Evolutionary conservation across 805 yeast species (phyloP), one percentile per base, ranked within the genome.

Genomic region (Wickerhamomyces tratensis): DNA sequence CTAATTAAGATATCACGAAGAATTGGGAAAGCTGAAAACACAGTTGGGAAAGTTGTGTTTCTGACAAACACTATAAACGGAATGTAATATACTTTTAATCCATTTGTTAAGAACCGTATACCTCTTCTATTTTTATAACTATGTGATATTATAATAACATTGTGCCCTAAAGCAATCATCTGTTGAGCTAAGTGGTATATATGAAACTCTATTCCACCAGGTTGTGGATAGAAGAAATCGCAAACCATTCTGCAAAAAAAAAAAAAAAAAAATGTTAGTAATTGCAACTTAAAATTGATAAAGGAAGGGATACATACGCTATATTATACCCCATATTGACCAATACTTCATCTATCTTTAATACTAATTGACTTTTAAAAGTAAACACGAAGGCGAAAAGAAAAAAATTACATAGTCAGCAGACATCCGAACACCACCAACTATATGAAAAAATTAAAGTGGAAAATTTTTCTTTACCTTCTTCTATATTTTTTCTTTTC

Each of bases 181-280:
- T 82, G 77, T 60, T 87, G 94, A 0, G 98, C 81, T 25, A 93
- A 63, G 59, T 93, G 98, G 60, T 86, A 87, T 14, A 91, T 85
- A 58, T 93, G 98, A 47, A 91, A 79, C 60, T 93, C 99, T 2
- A 93, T 95, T 9, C 99, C 99, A 5, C 99, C 99, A 0, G 97
- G 83, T 58, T 93, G 98, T 10, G 99, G 99, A 63, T 85, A 93
- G 75, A 93, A 93, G 69, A 88, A 93, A 63, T 93, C 99, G 37
- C 95, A 85, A 5, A 89, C 86, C 96, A 93, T 89, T 7, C 74
- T 71, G 30, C 10, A 27, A 27, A 8, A 10, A 27, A 10, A 10
- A 27, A 27, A 27, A 7, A 9, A 42, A 58, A 54, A n/a, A 52
- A 56, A 38, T 41, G 33, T 29, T 42, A 25, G 29, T 20, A 30